These are phyloP conservation scores for Arachnopeziza araneosa DNA, from an alignment of 2,329 filamentous ascomycete species.

Conservation along the genomic window DNA sequence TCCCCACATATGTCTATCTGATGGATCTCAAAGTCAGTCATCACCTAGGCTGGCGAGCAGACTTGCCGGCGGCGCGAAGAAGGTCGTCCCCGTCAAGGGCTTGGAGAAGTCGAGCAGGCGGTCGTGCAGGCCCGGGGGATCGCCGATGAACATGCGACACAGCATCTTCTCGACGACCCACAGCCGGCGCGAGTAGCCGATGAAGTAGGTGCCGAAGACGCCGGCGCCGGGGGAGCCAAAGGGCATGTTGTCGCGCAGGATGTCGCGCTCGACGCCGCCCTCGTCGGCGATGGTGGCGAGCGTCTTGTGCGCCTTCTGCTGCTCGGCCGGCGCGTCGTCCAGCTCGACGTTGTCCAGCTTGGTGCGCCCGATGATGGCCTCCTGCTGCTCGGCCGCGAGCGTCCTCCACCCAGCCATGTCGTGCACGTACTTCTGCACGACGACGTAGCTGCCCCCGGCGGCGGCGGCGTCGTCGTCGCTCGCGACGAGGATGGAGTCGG, in stretches of 20 bases:
- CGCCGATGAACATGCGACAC: conserved; percentile 50
- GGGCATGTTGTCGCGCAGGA: conserved; percentile 56
- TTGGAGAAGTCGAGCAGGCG: conserved; percentile 49
- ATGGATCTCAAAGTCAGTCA: too few relatives aligned
- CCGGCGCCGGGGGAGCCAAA: conserved; percentile 47
- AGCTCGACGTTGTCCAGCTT: conserved; percentile 54
- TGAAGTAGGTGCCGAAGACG: conserved; percentile 54
- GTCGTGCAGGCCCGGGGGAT: conserved; percentile 49
- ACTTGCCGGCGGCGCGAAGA: conserved; percentile 45
- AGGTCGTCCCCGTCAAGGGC: conserved; percentile 45
- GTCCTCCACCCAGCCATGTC: conserved; percentile 42
- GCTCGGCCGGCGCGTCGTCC: conserved; percentile 40
- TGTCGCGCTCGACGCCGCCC: conserved; percentile 44
- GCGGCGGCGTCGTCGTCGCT: conserved; percentile 32
- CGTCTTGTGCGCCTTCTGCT: conserved; percentile 49
- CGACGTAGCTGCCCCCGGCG: conserved; percentile 53
- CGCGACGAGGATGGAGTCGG: conserved; percentile 39
- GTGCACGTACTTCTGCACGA: conserved; percentile 55
- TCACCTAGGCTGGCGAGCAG: conserved; percentile 26
- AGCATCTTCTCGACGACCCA: conserved; percentile 56
- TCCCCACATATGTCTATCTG: too few relatives aligned
- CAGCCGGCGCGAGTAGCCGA: conserved; percentile 46
- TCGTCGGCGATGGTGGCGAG: conserved; percentile 49
- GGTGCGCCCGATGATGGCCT: conserved; percentile 50
- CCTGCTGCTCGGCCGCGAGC: conserved; percentile 46